Base-by-base conservation (phyloP, 2,329 filamentous ascomycete species). In the Leptographium procerum region DNA sequence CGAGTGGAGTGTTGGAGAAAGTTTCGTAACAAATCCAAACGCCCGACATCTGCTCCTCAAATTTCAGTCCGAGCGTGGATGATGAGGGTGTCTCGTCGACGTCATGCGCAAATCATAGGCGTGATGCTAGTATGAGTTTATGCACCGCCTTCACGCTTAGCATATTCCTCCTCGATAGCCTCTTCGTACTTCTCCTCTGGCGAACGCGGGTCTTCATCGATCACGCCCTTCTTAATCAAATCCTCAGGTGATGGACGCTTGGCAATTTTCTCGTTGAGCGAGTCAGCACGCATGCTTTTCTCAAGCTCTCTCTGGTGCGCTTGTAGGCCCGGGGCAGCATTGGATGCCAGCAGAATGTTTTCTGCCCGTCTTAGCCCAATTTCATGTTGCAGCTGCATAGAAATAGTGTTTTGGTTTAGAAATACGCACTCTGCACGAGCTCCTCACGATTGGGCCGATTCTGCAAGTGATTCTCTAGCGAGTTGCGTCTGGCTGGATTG, bases 231-330 rank as follows among this genome's bases (percentile, higher is more conserved):
- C 67, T 87, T 84, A 59, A 96, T 78, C 62, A 96, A 76, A 55
- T 87, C 80, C 64, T 91, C 88, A 13, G 88, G 87, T 40, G 82
- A 78, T 1, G 91, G 91, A 24, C 91, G 81, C 66, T 86, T 80
- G 67, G 87, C 82, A 62, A 96, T 84, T 71, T 91, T 91, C 68
- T 95, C 90, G 71, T 95, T 94, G 62, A 96, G 79, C 58, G 81
- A 87, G 71, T 96, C 89, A 60, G 85, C 87, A 16, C 87, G 83
- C 91, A 96, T 96, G 71, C 90, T 86, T 70, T 86, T 90, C 72
- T 91, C 84, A 48, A 96, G 84, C 75, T 95, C 89, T 68, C 82
- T 86, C 71, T 94, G 90, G 62, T 90, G 84, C 58, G 86, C 89
- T 68, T 87, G 85, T 57, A 96, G 77, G 2, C 86, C 81, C 0